Evolutionary conservation across 176 grass and related monocot species (phyloP), one percentile per base, ranked within the genome.

Genomic region (Raddia guianensis): DNA sequence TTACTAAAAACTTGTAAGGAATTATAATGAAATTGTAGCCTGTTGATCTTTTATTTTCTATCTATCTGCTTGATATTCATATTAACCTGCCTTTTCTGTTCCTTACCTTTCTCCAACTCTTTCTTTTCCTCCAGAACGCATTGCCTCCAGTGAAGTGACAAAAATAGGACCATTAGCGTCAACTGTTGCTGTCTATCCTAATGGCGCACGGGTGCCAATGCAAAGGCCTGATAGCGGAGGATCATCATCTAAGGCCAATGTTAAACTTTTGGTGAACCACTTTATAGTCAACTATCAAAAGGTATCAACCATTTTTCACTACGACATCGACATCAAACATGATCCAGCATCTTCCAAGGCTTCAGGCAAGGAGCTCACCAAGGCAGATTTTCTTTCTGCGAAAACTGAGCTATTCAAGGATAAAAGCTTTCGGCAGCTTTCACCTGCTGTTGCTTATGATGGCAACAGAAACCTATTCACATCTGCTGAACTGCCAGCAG

Each of bases 351-450:
- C 86, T 49, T 1, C 69, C 6, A 82, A 78, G 67, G 73, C 66
- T 74, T 82, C 79, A 68, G 65, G 63, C 49, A 87, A 75, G 43
- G 83, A 92, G 37, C 78, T 92, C 12, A 72, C 86, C 43, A 92
- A 72, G 49, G 83, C 64, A 45, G 83, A 89, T 20, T 86, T 89
- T 37, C 79, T 86, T 49, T 83, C 90, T 47, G 72, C 72, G n/a
- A 92, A 89, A 83, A 75, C 85, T 6, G 75, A 89, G 59, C 86
- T 92, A 57, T 92, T 86, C 79, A 89, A 58, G 90, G 55, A 90
- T 43, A 48, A 15, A 9, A 77, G 34, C 51, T 86, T 90, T 48
- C 73, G 60, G 60, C 14, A 10, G 53, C 79, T 86, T 72, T 78
- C 84, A 11, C 81, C 87, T 5, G 72, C 42, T 52, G 78, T 87